Percentiles rank a stretch among this genome's conserved stretches.
Evolutionary conservation across 495 filamentous ascomycete genomes (phyloP).

Genomic region (Lophium mytilinum): DNA sequence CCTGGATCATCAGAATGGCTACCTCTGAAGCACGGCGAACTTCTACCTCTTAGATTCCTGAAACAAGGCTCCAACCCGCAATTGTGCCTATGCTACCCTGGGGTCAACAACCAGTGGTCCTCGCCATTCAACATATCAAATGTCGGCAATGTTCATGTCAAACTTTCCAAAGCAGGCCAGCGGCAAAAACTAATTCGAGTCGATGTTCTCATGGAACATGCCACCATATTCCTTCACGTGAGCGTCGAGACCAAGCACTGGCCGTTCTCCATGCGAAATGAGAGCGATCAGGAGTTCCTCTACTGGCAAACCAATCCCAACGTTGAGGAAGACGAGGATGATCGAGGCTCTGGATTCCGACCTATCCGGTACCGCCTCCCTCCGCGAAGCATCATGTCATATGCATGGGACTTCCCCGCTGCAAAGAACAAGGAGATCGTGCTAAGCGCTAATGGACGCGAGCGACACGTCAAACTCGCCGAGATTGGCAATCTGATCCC

Average conservation of each 20-base stretch:
- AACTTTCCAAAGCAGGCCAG: conserved; percentile 82
- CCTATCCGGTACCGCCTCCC: conserved; percentile 90
- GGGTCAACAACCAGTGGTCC: conserved; percentile 95
- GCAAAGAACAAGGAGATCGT: conserved; percentile 92
- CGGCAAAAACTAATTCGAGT: conserved; percentile 80
- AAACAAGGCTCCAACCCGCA: conserved; percentile 74
- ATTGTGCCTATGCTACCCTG: conserved; percentile 85
- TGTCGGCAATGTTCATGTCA: conserved; percentile 82
- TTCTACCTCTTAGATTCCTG: conserved; percentile 80
- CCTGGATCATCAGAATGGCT: conserved; percentile 77
- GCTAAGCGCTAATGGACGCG: conserved; percentile 67
- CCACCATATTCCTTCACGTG: conserved; percentile 87
- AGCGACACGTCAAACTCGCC: conserved; percentile 83
- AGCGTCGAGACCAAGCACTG: conserved; percentile 86
- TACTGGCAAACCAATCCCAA: conserved; percentile 83
- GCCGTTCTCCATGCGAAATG: conserved; percentile 98
- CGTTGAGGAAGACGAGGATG: conserved; percentile 74
- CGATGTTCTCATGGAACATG: conserved; percentile 82
- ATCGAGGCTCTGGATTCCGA: conserved; percentile 70
- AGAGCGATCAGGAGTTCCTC: conserved; percentile 90
- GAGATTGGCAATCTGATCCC: conserved; percentile 94
- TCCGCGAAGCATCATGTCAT: conserved; percentile 95
- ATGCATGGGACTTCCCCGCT: conserved; percentile 97
- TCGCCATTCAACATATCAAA: conserved; percentile 96
- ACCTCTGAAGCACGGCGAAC: conserved; percentile 62